phyloP scores from a whole-genome alignment of 2,329 filamentous ascomycete species.

The Aspergillus candidus region DNA sequence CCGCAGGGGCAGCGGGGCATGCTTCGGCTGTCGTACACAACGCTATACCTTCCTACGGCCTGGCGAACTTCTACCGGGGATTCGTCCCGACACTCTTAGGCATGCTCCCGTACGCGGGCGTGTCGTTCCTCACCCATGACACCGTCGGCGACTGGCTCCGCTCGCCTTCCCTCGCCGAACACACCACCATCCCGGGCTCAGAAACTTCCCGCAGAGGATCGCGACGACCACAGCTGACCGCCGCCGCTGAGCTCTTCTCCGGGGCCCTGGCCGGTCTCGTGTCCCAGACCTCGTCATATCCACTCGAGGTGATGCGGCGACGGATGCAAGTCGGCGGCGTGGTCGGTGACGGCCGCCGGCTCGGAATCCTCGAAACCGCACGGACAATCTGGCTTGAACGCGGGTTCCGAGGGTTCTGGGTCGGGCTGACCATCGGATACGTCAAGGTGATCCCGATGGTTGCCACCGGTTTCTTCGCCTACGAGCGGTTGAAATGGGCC shows the following conservation, averaged over 20 bases:
- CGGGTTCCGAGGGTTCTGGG: conserved; percentile 78
- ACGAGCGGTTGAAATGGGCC: conserved; percentile 58
- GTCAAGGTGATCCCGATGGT: conserved; percentile 88
- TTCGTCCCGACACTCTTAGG: conserved; percentile 85
- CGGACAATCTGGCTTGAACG: conserved; percentile 67
- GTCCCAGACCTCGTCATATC: conserved; percentile 88
- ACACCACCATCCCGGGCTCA: conserved; percentile 67
- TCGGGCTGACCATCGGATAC: conserved; percentile 91
- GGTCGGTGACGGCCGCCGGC: conserved; percentile 77
- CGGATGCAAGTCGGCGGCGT: conserved; percentile 96
- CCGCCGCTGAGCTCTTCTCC: conserved; percentile 78
- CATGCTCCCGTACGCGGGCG: conserved; percentile 94
- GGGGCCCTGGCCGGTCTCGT: conserved; percentile 83
- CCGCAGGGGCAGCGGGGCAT: conserved; percentile 30
- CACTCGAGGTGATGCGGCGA: conserved; percentile 82
- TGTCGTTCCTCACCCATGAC: conserved; percentile 94
- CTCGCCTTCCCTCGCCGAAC: conserved; percentile 57
- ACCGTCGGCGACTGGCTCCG: conserved; percentile 80
- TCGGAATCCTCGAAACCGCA: conserved; percentile 74
- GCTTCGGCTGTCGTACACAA: conserved; percentile 40
- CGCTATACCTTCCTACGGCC: conserved; percentile 57
- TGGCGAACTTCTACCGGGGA: conserved; percentile 90
- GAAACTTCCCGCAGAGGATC: conserved; percentile 40
- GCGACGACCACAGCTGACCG: conserved; percentile 65
- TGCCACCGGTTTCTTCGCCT: conserved; percentile 65